phyloP scores from a whole-genome alignment of 2,329 filamentous ascomycete genomes.

The Waltergamsia citrina region DNA sequence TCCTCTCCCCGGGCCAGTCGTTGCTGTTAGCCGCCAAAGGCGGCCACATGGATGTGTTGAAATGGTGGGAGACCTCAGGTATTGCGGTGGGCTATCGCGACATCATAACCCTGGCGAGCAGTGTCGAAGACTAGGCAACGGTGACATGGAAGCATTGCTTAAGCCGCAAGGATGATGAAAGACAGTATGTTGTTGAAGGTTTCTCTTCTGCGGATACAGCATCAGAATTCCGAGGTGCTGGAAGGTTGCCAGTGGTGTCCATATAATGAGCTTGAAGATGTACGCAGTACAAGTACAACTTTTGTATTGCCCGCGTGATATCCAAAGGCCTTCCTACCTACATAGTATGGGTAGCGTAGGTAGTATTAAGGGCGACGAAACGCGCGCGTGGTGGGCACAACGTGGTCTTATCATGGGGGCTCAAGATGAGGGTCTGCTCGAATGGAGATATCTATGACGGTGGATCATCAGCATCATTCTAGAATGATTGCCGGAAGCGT shows the following conservation, averaged over 20 bases:
- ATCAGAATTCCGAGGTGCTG: conserved; percentile 73
- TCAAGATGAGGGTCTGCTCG: conserved; percentile 84
- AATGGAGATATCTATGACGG: conserved; percentile 64
- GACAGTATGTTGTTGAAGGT: no score
- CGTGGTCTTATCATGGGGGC: conserved; percentile 77
- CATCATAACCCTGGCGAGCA: conserved; percentile 69
- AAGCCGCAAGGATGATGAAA: no score
- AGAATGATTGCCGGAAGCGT: no score
- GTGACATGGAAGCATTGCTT: no score
- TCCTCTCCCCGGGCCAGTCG: conserved; percentile 73
- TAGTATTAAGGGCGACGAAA: no score
- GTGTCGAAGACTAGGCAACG: no score
- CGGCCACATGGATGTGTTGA: conserved; percentile 66
- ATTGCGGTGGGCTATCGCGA: conserved; percentile 75
- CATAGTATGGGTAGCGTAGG: no score
- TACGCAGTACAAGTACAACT: no score
- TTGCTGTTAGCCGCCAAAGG: conserved; percentile 78
- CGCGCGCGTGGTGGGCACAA: conserved; percentile 78
- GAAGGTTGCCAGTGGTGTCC: conserved; percentile 85
- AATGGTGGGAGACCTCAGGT: conserved; percentile 80
- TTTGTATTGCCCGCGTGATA: no score
- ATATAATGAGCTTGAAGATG: conserved; percentile 42
- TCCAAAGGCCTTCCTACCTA: no score
- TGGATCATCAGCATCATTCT: no score
- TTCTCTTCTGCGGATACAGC: conserved; percentile 77